Conservation (phyloP, 2,329 filamentous ascomycete genomes). For the Xenoacremonium recifei region DNA sequence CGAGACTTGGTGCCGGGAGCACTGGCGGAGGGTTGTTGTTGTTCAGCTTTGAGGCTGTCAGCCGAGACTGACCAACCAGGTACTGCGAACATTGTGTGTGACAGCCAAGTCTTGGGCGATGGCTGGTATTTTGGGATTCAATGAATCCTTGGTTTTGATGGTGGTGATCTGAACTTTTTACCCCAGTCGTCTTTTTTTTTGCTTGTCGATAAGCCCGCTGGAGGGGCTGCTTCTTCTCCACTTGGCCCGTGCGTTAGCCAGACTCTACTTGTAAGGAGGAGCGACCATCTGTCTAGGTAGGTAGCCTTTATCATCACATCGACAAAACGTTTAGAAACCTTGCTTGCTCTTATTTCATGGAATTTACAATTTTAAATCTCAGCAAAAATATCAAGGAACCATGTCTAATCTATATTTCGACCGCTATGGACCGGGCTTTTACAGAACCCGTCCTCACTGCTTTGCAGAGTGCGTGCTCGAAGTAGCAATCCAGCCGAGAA, state of each 20-base stretch:
- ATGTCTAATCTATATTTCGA: too few relatives aligned
- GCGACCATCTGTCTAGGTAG: too few relatives aligned
- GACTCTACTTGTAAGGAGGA: too few relatives aligned
- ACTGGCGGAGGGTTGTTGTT: slow-evolving; percentile 30
- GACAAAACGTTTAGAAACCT: too few relatives aligned
- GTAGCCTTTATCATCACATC: too few relatives aligned
- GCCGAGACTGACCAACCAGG: slow-evolving; percentile 86
- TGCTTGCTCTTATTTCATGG: too few relatives aligned
- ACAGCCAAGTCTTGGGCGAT: background rate
- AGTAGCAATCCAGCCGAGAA: too few relatives aligned
- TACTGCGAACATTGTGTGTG: slow-evolving; percentile 83
- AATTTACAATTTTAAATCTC: too few relatives aligned
- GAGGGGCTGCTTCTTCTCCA: background rate
- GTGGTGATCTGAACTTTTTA: slow-evolving; percentile 7
- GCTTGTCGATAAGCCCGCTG: background rate
- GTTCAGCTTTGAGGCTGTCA: slow-evolving; percentile 69
- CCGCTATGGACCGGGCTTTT: too few relatives aligned
- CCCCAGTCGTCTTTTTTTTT: background rate
- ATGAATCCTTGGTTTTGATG: slow-evolving; percentile 9
- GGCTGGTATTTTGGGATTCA: slow-evolving; percentile 8
- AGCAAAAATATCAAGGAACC: too few relatives aligned
- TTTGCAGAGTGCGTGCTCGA: too few relatives aligned
- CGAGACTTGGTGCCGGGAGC: slow-evolving; percentile 48
- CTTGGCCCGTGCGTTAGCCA: background rate
- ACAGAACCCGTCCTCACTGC: too few relatives aligned